Evolutionary conservation across 2,329 filamentous ascomycete species (phyloP).

Genomic region (Talaromyces sp.): DNA sequence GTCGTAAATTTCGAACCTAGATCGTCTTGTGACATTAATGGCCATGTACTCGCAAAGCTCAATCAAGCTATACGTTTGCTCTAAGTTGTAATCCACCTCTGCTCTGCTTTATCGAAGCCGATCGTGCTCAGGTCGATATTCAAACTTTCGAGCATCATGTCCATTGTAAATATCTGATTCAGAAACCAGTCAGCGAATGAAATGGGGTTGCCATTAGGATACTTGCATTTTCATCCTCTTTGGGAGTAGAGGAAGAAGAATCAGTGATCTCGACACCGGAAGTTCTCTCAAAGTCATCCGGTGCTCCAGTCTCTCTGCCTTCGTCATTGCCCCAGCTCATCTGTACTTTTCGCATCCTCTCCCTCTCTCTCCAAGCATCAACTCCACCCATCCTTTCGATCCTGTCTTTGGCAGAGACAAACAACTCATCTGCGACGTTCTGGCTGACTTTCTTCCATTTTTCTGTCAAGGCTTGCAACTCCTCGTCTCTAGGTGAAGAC

Average conservation of each 20-base stretch:
- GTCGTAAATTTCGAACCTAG: neutral
- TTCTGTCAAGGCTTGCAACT: conserved; percentile 52
- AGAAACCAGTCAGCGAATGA: conserved; percentile 32
- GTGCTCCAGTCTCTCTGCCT: conserved; percentile 34
- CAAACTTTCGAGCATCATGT: conserved; percentile 62
- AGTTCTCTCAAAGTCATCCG: conserved; percentile 13
- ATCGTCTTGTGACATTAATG: too few relatives aligned
- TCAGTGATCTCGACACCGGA: conserved; percentile 34
- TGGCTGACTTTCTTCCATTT: conserved; percentile 61
- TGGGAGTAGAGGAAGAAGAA: neutral
- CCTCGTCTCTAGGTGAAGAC: conserved; percentile 42
- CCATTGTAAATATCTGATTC: conserved; percentile 63
- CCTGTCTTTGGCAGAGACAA: conserved; percentile 55
- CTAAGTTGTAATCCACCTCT: conserved; percentile 48
- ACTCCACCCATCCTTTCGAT: conserved; percentile 62
- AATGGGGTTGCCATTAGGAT: conserved; percentile 11
- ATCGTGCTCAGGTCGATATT: conserved; percentile 61
- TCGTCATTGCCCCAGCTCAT: conserved; percentile 30
- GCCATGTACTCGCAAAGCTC: neutral
- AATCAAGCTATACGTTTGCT: conserved; percentile 5
- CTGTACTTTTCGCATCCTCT: conserved; percentile 40
- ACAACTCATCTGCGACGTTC: conserved; percentile 64
- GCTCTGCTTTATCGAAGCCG: conserved; percentile 55
- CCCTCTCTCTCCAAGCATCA: conserved; percentile 51
- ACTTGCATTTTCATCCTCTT: conserved; percentile 22